These are phyloP conservation scores for Croton laevigatus DNA, from an alignment of 441 rosid species.

Conservation along the genomic window DNA sequence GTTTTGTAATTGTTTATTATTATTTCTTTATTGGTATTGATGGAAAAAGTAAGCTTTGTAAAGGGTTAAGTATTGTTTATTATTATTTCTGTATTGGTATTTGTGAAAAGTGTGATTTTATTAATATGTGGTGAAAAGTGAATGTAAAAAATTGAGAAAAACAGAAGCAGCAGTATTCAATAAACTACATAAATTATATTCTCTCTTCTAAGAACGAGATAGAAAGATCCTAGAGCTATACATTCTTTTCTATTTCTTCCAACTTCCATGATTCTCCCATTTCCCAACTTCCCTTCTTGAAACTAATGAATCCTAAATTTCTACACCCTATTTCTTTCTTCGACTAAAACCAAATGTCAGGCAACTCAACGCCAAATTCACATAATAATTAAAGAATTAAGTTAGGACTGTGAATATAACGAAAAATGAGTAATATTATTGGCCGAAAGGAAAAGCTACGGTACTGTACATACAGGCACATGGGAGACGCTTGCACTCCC, in stretches of 20 bases:
- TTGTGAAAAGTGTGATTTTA: too few relatives aligned
- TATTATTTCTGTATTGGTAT: too few relatives aligned
- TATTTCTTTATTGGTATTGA: too few relatives aligned
- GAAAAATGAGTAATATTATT: neutral
- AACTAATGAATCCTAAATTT: neutral
- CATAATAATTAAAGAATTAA: neutral
- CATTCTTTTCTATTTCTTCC: neutral
- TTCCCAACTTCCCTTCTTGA: neutral
- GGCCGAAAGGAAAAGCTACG: neutral
- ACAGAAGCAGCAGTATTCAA: neutral
- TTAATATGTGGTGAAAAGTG: too few relatives aligned
- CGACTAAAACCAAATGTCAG: too few relatives aligned
- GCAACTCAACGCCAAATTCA: too few relatives aligned
- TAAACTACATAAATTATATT: too few relatives aligned
- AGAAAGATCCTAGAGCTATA: neutral
- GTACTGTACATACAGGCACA: conserved; percentile 55
- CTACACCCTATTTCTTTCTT: neutral
- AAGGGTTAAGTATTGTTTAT: too few relatives aligned
- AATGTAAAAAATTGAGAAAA: too few relatives aligned
- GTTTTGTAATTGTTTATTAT: too few relatives aligned
- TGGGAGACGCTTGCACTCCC: conserved; percentile 88
- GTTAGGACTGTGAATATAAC: neutral
- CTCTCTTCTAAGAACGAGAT: too few relatives aligned
- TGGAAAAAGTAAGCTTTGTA: too few relatives aligned
- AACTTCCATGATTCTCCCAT: neutral